These are phyloP conservation scores for Pyricularia pennisetigena DNA, from an alignment of 2,329 filamentous ascomycete species.

Conservation along the genomic window DNA sequence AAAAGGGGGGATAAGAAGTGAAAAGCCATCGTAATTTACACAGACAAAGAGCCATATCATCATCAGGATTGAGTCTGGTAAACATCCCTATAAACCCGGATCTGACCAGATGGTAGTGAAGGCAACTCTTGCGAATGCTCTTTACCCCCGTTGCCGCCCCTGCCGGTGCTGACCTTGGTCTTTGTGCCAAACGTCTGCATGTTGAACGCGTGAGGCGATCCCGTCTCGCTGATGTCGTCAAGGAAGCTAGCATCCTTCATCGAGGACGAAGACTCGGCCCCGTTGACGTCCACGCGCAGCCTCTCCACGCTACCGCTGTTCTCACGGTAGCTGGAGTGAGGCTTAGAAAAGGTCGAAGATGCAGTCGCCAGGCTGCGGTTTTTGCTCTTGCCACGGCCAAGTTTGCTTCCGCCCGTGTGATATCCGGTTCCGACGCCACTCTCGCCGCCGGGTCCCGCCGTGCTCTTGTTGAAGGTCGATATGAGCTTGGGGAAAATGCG, in stretches of 20 bases:
- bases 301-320: not conserved
- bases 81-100: not conserved
- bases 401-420: not conserved
- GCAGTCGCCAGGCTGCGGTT: not conserved
- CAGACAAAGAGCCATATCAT: not conserved
- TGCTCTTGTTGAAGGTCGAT: not conserved
- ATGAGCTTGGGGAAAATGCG: not conserved
- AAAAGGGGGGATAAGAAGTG: not conserved
- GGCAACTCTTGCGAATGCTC: not conserved
- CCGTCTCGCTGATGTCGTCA: not conserved
- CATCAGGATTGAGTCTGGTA: not conserved
- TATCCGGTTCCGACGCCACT: not conserved
- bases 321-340: not conserved
- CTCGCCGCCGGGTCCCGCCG: not conserved
- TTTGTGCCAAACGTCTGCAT: not conserved
- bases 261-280: not conserved
- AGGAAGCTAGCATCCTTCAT: not conserved
- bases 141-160: not conserved
- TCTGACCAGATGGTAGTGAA: not conserved
- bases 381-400: not conserved
- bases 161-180: not conserved
- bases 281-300: not conserved
- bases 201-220: not conserved
- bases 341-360: not conserved
- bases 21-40: too few species aligned